Conservation (phyloP, 495 filamentous ascomycete genomes). For the Xylaria nigripes region DNA sequence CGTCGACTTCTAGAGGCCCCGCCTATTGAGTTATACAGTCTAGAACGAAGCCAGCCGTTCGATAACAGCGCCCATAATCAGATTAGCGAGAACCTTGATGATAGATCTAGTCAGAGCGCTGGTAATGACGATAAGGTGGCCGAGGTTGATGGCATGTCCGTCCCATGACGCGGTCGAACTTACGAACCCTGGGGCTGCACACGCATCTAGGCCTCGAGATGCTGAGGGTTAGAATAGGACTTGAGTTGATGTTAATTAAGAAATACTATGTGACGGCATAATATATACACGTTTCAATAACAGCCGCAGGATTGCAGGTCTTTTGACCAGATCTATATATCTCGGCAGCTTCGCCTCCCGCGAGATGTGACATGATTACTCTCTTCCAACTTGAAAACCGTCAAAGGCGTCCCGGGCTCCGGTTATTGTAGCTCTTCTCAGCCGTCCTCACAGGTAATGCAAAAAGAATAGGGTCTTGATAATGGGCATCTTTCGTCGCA, state of each 20-base stretch:
- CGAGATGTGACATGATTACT: no score
- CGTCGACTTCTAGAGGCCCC: background rate
- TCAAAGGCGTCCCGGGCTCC: no score
- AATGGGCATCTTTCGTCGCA: no score
- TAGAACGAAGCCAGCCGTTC: conserved; percentile 4
- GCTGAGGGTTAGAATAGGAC: background rate
- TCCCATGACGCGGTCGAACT: background rate
- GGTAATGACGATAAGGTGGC: background rate
- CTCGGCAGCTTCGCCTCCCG: no score
- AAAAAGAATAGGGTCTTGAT: no score
- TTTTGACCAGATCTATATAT: no score
- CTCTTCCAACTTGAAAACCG: no score
- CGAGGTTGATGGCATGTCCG: background rate
- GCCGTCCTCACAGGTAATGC: no score
- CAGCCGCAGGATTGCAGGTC: no score
- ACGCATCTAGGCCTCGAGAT: background rate
- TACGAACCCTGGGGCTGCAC: background rate
- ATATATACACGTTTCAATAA: no score
- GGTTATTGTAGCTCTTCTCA: no score
- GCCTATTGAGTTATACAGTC: conserved; percentile 2
- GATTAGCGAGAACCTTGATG: background rate
- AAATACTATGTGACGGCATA: no score
- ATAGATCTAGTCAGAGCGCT: background rate
- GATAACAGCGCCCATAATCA: background rate
- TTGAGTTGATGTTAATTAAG: background rate